Evolutionary conservation across 305 asterid species (phyloP).

Genomic region (Fraxinus sp.): DNA sequence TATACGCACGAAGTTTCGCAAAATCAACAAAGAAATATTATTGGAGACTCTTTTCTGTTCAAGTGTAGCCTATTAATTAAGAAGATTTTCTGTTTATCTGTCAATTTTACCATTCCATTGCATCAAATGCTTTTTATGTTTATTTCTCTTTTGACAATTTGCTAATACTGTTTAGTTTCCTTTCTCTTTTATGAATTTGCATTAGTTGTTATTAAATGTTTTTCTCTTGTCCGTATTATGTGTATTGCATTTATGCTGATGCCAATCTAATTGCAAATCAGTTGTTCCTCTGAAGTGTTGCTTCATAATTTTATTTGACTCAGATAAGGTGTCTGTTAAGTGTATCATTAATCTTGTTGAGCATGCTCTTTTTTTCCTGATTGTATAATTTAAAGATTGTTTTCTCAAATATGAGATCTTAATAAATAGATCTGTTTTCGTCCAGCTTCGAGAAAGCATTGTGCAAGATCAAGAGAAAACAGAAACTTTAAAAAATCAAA

Average conservation of each 20-base stretch:
- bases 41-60: neutral
- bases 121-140: neutral
- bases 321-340: neutral
- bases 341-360: neutral
- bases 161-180: neutral
- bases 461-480: slow-evolving; percentile 74
- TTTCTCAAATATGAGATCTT: slow-evolving; percentile 19
- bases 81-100: neutral
- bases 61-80: neutral
- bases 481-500: slow-evolving; percentile 62
- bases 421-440: slow-evolving; percentile 21
- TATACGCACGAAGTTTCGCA: neutral
- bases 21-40: neutral
- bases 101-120: neutral
- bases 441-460: slow-evolving; percentile 85
- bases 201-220: neutral
- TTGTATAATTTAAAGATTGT: slow-evolving; percentile 1
- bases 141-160: neutral
- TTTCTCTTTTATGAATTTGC: neutral
- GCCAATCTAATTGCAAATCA: neutral
- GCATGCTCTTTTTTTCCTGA: neutral
- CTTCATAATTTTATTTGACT: neutral
- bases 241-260: neutral
- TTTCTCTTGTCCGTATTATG: neutral
- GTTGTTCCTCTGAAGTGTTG: neutral